Evolutionary conservation across 129 eudicot species (phyloP).

Genomic region (Scalesia atractyloides): DNA sequence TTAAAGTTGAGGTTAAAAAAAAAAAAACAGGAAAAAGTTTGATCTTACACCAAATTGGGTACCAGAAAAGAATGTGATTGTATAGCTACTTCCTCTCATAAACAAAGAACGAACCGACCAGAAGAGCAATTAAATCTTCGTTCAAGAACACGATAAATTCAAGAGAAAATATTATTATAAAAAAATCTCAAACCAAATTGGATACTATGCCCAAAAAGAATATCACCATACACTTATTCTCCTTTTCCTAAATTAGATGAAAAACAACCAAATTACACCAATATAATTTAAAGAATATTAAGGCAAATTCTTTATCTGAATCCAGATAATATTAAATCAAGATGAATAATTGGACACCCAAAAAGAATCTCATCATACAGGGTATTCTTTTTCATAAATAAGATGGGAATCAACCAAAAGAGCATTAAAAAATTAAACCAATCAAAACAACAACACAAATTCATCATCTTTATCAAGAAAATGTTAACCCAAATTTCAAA

Average conservation of each 20-base stretch:
- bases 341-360: background rate
- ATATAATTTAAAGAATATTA: background rate
- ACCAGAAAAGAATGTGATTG: conserved; percentile 7
- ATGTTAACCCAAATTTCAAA: background rate
- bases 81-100: background rate
- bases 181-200: background rate
- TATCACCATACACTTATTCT: background rate
- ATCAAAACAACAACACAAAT: background rate
- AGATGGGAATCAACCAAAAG: background rate
- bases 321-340: background rate
- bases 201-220: background rate
- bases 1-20: background rate
- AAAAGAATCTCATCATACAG: conserved; percentile 7
- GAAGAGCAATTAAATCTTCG: background rate
- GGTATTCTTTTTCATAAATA: background rate
- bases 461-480: conserved; percentile 18
- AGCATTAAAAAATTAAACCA: background rate
- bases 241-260: background rate
- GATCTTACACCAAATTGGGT: background rate
- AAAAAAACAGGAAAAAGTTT: background rate
- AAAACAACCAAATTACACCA: background rate
- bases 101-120: background rate
- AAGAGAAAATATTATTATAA: background rate
- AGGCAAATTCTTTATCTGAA: background rate
- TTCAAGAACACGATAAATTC: background rate